Evolutionary conservation across 176 grass and related monocot genomes (phyloP).

Genomic region (Juncus inflexus): DNA sequence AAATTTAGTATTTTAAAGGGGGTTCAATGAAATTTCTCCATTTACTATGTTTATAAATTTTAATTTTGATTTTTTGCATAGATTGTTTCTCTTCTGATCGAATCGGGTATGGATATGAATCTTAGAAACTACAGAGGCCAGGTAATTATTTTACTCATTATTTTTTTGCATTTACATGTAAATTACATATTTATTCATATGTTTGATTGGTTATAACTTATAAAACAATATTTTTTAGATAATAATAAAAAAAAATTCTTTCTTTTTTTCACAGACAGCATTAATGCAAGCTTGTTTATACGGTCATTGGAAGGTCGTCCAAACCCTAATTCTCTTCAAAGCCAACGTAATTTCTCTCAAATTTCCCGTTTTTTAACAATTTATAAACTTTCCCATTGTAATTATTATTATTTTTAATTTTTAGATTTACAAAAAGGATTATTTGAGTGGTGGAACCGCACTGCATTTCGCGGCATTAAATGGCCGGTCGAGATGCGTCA

Average conservation of each 20-base stretch:
- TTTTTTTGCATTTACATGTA: slow-evolving; percentile 14
- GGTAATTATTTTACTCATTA: slow-evolving; percentile 34
- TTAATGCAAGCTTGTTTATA: slow-evolving; percentile 96
- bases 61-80: slow-evolving; percentile 27
- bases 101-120: slow-evolving; percentile 87
- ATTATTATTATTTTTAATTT: slow-evolving; percentile 23
- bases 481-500: slow-evolving; percentile 79
- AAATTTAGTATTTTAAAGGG: slow-evolving; percentile 18
- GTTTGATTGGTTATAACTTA: not conserved
- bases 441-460: slow-evolving; percentile 80
- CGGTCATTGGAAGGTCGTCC: slow-evolving; percentile 97
- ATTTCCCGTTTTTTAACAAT: too few relatives aligned
- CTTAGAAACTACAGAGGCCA: slow-evolving; percentile 84
- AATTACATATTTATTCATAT: not conserved
- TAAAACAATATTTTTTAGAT: not conserved
- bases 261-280: slow-evolving; percentile 60
- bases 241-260: slow-evolving; percentile 2
- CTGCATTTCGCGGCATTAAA: slow-evolving; percentile 91
- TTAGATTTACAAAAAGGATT: slow-evolving; percentile 88
- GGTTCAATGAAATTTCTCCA: not conserved
- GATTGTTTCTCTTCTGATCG: slow-evolving; percentile 88
- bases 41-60: slow-evolving; percentile 1
- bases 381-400: slow-evolving; percentile 11
- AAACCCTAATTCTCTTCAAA: slow-evolving; percentile 95
- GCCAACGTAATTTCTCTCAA: slow-evolving; percentile 65